phyloP scores from a whole-genome alignment of 1,284 basidiomycete genomes.

The Kalmanozyma brasiliensis region DNA sequence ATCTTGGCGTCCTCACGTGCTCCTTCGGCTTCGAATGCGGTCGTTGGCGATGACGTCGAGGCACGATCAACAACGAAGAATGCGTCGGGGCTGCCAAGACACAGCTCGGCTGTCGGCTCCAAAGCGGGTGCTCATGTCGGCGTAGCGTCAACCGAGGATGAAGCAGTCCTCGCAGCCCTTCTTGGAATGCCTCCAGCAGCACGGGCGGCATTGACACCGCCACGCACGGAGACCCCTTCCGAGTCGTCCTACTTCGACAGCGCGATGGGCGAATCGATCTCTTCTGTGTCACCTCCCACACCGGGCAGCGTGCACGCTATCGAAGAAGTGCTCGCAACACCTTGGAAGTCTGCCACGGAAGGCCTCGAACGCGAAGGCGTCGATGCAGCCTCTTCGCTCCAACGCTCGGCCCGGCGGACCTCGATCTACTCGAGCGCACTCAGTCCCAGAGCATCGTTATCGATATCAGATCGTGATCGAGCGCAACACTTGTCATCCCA shows the following conservation, averaged over 20 bases:
- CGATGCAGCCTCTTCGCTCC: constrained; percentile 8
- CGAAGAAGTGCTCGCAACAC: constrained; percentile 26
- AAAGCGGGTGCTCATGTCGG: constrained; percentile 12
- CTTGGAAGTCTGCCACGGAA: constrained; percentile 16
- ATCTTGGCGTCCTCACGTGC: constrained; percentile 2
- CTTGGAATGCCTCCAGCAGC: constrained; percentile 39
- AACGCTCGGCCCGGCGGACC: constrained; percentile 13
- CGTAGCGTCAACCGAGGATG: constrained; percentile 12
- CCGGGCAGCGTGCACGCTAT: constrained; percentile 45
- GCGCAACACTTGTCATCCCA: constrained; percentile 30
- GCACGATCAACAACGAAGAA: neutral
- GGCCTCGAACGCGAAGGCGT: neutral
- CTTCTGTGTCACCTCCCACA: constrained; percentile 37
- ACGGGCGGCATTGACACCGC: constrained; percentile 12
- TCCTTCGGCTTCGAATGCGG: neutral
- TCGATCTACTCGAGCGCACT: constrained; percentile 22
- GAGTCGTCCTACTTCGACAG: constrained; percentile 49
- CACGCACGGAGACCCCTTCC: constrained; percentile 42
- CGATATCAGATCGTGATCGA: constrained; percentile 35
- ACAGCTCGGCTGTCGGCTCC: constrained; percentile 4
- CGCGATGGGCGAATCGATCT: constrained; percentile 31
- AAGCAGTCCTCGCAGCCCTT: constrained; percentile 40
- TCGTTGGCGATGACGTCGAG: neutral
- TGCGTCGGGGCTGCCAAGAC: constrained; percentile 15
- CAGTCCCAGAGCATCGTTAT: constrained; percentile 34